These are phyloP conservation scores for Zygotorulaspora florentina DNA, from an alignment of 805 yeast genomes.

Conservation along the genomic window DNA sequence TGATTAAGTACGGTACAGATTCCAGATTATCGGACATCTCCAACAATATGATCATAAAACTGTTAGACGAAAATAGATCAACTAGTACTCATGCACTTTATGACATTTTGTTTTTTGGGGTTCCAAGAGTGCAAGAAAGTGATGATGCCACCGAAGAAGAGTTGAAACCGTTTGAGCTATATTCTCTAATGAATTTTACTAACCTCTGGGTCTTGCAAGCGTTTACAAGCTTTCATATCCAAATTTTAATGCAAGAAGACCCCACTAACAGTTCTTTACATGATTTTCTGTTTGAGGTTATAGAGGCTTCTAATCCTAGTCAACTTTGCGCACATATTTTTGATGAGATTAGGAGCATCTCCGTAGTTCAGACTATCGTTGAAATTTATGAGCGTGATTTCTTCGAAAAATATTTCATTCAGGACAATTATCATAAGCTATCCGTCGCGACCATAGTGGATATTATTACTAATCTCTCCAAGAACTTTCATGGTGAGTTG, in stretches of 20 bases:
- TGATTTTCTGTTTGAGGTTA: slow-evolving; percentile 21
- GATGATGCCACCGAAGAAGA: slow-evolving; percentile 15
- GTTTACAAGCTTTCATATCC: slow-evolving; percentile 19
- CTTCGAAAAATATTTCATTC: slow-evolving; percentile 18
- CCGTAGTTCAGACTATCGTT: slow-evolving; percentile 14
- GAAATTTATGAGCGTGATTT: slow-evolving; percentile 25
- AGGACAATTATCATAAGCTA: slow-evolving; percentile 4
- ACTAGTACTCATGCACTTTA: slow-evolving; percentile 10
- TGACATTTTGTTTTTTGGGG: slow-evolving; percentile 21
- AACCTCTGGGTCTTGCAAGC: slow-evolving; percentile 33
- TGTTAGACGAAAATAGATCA: slow-evolving; percentile 13
- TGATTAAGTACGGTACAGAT: slow-evolving; percentile 22
- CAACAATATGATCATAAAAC: slow-evolving; percentile 11
- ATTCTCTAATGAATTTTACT: slow-evolving; percentile 26
- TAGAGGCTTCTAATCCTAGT: slow-evolving; percentile 22
- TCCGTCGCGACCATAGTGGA: slow-evolving; percentile 24
- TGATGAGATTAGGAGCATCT: slow-evolving; percentile 18
- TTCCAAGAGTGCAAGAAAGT: slow-evolving; percentile 4
- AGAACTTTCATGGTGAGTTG: slow-evolving; percentile 15
- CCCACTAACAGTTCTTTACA: slow-evolving; percentile 5
- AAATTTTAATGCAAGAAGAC: slow-evolving; percentile 5
- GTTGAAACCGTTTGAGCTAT: slow-evolving; percentile 9
- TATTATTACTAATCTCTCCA: slow-evolving; percentile 22
- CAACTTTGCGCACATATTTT: slow-evolving; percentile 28
- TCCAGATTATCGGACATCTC: slow-evolving; percentile 13